Evolutionary conservation across 83 land plant genomes (phyloP).

Genomic region (Thuja plicata): DNA sequence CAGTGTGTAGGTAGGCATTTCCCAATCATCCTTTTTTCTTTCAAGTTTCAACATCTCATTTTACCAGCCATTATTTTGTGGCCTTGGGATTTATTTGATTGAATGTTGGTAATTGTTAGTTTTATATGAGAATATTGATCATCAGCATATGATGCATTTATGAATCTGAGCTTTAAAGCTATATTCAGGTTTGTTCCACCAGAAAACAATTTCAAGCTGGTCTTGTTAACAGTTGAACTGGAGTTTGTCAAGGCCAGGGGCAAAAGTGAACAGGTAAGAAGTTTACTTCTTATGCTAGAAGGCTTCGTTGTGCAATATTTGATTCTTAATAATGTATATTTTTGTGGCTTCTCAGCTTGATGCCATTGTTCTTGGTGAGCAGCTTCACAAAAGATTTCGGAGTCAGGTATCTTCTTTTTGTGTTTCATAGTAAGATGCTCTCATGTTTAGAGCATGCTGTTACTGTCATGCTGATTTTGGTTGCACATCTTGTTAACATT

Average conservation of each 20-base stretch:
- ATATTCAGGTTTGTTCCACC: constrained; percentile 54
- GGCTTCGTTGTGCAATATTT: neutral
- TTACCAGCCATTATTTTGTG: neutral
- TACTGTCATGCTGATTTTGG: constrained; percentile 10
- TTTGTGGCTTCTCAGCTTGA: constrained; percentile 40
- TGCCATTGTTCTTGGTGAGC: constrained; percentile 53
- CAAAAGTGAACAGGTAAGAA: constrained; percentile 57
- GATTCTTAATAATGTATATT: neutral
- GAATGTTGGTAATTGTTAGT: neutral
- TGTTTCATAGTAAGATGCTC: neutral
- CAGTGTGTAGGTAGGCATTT: constrained; percentile 42
- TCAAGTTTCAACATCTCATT: neutral
- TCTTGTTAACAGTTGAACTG: constrained; percentile 63
- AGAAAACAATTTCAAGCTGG: constrained; percentile 49
- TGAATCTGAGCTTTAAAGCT: neutral
- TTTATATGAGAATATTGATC: no score
- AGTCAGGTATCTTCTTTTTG: constrained; percentile 46
- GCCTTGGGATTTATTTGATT: neutral
- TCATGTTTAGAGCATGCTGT: neutral
- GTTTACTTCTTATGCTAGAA: neutral
- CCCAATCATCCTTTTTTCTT: neutral
- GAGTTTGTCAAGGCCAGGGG: constrained; percentile 69
- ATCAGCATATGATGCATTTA: neutral
- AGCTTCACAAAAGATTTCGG: constrained; percentile 47
- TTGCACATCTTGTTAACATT: neutral